A percentile compares a stretch with the other conserved stretches of the same genome.
These are phyloP conservation scores for Dryas alaskensis DNA, from an alignment of 306 rosid species.

Conservation along the genomic window DNA sequence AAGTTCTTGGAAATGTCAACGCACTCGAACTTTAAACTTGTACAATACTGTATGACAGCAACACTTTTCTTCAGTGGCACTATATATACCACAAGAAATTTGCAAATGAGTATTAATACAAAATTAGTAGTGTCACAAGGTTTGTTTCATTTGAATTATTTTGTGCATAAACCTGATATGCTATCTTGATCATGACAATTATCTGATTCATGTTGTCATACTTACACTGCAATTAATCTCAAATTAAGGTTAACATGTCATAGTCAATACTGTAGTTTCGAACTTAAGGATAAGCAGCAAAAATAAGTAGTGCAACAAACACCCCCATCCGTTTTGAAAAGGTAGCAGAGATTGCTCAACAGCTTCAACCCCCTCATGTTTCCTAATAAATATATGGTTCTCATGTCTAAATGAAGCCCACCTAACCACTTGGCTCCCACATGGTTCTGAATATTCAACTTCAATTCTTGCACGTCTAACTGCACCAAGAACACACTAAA, in stretches of 20 bases:
- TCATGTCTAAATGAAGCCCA: slow-evolving; percentile 5
- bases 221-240: neutral
- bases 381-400: slow-evolving; percentile 2
- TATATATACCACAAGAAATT: no score
- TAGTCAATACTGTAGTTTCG: neutral
- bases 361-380: slow-evolving; percentile 10
- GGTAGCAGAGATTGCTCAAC: slow-evolving; percentile 18
- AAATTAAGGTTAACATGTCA: slow-evolving; percentile 12
- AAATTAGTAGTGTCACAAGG: no score
- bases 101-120: no score
- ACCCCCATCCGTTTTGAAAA: neutral
- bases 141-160: no score
- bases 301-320: neutral
- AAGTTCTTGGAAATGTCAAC: neutral
- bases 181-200: neutral
- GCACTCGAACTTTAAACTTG: no score
- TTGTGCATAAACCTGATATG: no score
- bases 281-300: neutral
- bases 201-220: neutral
- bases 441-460: slow-evolving; percentile 10
- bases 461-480: slow-evolving; percentile 10
- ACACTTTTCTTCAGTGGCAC: no score
- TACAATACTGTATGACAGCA: no score
- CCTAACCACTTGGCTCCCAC: slow-evolving; percentile 3
- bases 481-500: slow-evolving; percentile 12